A percentile compares a stretch with the other conserved stretches of the same genome.
phyloP scores from a whole-genome alignment of 106 monocot genomes.

The Dendrobium officinale region DNA sequence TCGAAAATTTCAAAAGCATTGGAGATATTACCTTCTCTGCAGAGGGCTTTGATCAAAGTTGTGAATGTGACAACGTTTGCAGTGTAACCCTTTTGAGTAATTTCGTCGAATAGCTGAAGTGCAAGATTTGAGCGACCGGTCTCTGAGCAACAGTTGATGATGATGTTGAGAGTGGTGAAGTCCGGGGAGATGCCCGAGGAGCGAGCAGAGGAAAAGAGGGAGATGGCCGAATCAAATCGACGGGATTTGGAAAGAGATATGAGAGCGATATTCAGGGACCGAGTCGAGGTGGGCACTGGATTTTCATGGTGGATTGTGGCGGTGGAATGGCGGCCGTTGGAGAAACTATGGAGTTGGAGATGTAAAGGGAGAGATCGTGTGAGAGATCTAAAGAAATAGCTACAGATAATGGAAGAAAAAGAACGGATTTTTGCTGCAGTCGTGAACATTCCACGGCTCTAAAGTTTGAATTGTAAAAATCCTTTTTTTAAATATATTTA shows the following conservation, averaged over 20 bases:
- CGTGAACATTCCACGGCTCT: neutral
- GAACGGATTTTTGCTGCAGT: neutral
- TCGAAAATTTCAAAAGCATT: constrained; percentile 19
- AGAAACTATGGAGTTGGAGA: neutral
- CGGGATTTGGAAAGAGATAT: constrained; percentile 10
- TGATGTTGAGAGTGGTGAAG: constrained; percentile 23
- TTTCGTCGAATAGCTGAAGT: constrained; percentile 34
- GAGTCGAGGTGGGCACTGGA: neutral
- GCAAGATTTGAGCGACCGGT: constrained; percentile 19
- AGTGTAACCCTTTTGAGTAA: constrained; percentile 3
- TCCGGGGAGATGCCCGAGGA: constrained; percentile 3
- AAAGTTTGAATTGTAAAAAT: neutral
- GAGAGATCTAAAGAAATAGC: neutral
- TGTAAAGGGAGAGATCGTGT: neutral
- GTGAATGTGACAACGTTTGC: constrained; percentile 24
- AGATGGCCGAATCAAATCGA: constrained; percentile 10
- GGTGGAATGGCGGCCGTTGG: neutral
- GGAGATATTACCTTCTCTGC: constrained; percentile 4
- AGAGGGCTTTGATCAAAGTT: constrained; percentile 28
- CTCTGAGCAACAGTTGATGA: constrained; percentile 16
- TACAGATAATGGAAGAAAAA: neutral
- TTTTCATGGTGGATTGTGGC: neutral
- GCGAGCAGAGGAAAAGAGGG: constrained; percentile 15
- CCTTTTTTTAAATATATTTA: no score
- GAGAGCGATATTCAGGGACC: constrained; percentile 19